Evolutionary conservation across 352 stramenopile species (phyloP).

Genomic region (Pythium vanterpoolii): DNA sequence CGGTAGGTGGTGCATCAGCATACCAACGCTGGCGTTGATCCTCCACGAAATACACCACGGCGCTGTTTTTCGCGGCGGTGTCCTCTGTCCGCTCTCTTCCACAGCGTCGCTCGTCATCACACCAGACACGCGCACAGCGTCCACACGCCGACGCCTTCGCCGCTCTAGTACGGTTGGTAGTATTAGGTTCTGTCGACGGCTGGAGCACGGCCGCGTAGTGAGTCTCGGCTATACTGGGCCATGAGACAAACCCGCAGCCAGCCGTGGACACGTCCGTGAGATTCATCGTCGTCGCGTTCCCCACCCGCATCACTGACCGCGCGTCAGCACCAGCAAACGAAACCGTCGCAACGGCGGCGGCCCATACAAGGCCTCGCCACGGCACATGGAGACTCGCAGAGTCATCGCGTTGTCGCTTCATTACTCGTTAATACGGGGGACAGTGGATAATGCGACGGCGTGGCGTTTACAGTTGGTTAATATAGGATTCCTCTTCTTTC

Average conservation of each 20-base stretch:
- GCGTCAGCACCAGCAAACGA: not conserved
- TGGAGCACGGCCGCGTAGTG: slow-evolving; percentile 12
- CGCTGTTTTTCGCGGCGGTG: not conserved
- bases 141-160: slow-evolving; percentile 22
- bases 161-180: not conserved
- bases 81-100: no score
- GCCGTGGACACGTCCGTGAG: slow-evolving; percentile 10
- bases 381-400: not conserved
- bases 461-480: not conserved
- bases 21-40: slow-evolving; percentile 26
- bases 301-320: not conserved
- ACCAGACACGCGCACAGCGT: slow-evolving; percentile 29
- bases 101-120: slow-evolving; percentile 7
- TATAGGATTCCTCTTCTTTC: slow-evolving; percentile 1
- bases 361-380: not conserved
- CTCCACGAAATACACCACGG: slow-evolving; percentile 30
- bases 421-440: not conserved
- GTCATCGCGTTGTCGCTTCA: slow-evolving; percentile 20
- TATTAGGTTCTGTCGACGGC: not conserved
- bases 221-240: slow-evolving; percentile 15
- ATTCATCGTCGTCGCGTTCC: slow-evolving; percentile 15
- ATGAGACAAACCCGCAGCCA: slow-evolving; percentile 34
- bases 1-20: not conserved
- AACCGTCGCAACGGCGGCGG: not conserved
- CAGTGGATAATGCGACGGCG: not conserved